A percentile compares a stretch with the other conserved stretches of the same genome.
Conservation (phyloP, 345 rosid genomes). For the Syzygium aromaticum region DNA sequence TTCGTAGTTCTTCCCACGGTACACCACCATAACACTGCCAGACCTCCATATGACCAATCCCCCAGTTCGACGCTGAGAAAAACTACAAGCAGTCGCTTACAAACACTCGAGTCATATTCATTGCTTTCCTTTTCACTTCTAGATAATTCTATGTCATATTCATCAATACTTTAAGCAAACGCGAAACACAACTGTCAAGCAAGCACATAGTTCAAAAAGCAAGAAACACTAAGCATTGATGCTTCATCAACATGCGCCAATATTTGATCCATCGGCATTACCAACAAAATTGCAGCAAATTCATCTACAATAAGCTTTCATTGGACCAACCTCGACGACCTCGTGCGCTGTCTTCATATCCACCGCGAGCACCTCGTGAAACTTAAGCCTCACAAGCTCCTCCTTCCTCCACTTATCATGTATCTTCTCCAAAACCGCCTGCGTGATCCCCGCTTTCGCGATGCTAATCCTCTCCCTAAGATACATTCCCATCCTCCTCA, state of each 20-base stretch:
- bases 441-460: constrained; percentile 87
- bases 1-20: constrained; percentile 64
- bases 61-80: constrained; percentile 90
- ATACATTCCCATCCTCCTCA: constrained; percentile 71
- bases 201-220: not conserved
- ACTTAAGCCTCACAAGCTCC: constrained; percentile 89
- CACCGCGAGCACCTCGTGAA: constrained; percentile 79
- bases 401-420: constrained; percentile 93
- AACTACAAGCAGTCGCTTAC: constrained; percentile 24
- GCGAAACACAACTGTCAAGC: not conserved
- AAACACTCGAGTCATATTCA: not conserved
- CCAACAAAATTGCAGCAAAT: not conserved
- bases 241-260: not conserved
- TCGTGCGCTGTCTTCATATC: constrained; percentile 97
- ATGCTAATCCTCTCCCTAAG: constrained; percentile 75
- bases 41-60: constrained; percentile 95
- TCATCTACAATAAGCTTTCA: not conserved
- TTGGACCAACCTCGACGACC: constrained; percentile 71
- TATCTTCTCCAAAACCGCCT: constrained; percentile 74
- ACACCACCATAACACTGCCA: constrained; percentile 98
- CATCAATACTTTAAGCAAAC: not conserved
- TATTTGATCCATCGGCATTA: not conserved
- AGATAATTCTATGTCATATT: not conserved
- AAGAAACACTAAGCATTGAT: not conserved
- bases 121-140: not conserved